phyloP scores from a whole-genome alignment of 805 yeast genomes.

The Saturnispora gosingensis region DNA sequence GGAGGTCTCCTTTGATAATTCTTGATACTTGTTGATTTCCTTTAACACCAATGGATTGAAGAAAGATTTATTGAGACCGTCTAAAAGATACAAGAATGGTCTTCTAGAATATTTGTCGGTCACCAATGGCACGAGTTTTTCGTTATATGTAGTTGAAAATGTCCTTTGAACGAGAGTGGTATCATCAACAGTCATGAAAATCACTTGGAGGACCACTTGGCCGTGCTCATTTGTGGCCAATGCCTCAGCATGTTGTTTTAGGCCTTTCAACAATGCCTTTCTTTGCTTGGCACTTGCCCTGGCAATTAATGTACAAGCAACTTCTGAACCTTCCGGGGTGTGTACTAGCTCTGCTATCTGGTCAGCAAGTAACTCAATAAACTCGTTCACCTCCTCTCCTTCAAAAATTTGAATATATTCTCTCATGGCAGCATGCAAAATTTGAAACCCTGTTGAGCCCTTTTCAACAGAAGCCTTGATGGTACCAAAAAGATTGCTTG shows the following conservation, averaged over 20 bases:
- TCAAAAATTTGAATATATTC: slow-evolving; percentile 72
- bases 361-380: slow-evolving; percentile 74
- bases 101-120: slow-evolving; percentile 75
- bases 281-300: slow-evolving; percentile 88
- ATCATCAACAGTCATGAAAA: slow-evolving; percentile 86
- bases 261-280: slow-evolving; percentile 60
- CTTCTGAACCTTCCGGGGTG: slow-evolving; percentile 90
- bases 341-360: slow-evolving; percentile 93
- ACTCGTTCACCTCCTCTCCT: slow-evolving; percentile 62
- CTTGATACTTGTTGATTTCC: slow-evolving; percentile 51
- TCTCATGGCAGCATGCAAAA: slow-evolving; percentile 91
- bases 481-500: slow-evolving; percentile 70
- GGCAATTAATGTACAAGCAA: slow-evolving; percentile 73
- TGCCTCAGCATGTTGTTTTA: slow-evolving; percentile 68
- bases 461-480: slow-evolving; percentile 87
- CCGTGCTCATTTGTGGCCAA: slow-evolving; percentile 82
- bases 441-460: slow-evolving; percentile 94
- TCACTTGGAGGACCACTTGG: slow-evolving; percentile 64
- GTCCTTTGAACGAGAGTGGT: slow-evolving; percentile 75
- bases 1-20: slow-evolving; percentile 57
- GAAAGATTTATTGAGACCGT: slow-evolving; percentile 72
- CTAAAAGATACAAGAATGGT: slow-evolving; percentile 73
- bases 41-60: slow-evolving; percentile 63
- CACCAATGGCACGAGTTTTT: slow-evolving; percentile 44
- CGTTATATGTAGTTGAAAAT: slow-evolving; percentile 50